A percentile compares a stretch with the other conserved stretches of the same genome.
Conservation (phyloP, 345 rosid species). For the Salix arbutifolia region DNA sequence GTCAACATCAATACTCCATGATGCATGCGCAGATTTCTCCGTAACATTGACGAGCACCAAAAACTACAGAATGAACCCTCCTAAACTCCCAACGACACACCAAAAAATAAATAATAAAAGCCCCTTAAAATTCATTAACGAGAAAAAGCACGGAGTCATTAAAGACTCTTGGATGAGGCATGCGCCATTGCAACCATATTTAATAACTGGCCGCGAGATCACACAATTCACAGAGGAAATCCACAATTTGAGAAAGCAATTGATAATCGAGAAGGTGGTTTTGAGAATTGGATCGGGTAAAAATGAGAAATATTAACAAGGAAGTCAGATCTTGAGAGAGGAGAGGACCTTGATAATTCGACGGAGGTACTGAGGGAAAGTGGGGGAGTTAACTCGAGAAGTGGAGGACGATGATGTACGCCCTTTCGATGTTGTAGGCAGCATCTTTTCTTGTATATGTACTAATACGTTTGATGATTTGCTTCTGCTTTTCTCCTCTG, state of each 20-base stretch:
- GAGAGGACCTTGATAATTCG: constrained; percentile 84
- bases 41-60: neutral
- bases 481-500: constrained; percentile 6
- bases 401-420: constrained; percentile 74
- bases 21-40: neutral
- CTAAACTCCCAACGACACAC: neutral
- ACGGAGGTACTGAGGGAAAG: constrained; percentile 84
- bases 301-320: constrained; percentile 1
- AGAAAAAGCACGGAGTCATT: neutral
- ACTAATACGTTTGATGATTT: neutral
- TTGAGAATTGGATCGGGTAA: neutral
- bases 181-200: neutral
- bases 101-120: neutral
- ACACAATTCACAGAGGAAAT: neutral
- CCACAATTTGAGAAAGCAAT: neutral
- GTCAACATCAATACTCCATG: neutral
- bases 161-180: neutral
- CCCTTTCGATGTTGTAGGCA: constrained; percentile 74
- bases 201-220: neutral
- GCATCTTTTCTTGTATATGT: constrained; percentile 37
- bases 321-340: constrained; percentile 29
- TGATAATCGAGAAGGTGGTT: neutral
- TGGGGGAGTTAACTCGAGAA: constrained; percentile 60
- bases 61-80: neutral
- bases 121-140: neutral